Conservation (phyloP, 2,329 filamentous ascomycete species). For the Trichoderma koningiopsis region DNA sequence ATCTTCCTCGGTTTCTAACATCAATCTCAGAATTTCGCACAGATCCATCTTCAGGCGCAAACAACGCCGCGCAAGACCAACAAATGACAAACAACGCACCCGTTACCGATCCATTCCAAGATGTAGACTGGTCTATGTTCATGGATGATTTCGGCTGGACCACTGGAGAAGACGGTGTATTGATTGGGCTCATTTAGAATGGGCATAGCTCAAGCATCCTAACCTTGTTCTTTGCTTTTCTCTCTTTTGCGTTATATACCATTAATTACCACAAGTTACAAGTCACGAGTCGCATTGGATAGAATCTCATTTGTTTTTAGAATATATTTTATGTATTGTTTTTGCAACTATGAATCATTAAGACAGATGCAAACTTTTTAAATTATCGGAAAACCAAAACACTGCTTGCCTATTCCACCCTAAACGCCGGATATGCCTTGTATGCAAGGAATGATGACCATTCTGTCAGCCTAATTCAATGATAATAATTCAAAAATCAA, state of each 20-base stretch:
- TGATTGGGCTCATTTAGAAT: constrained; percentile 30
- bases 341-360: neutral
- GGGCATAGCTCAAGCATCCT: too few relatives aligned
- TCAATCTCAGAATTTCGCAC: neutral
- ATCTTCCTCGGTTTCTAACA: neutral
- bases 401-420: neutral
- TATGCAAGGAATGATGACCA: neutral
- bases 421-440: neutral
- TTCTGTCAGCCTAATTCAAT: neutral
- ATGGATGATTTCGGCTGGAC: constrained; percentile 55
- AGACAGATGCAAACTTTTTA: neutral
- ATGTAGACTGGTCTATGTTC: constrained; percentile 54
- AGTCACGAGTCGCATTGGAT: neutral
- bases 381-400: neutral
- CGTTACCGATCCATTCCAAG: constrained; percentile 43
- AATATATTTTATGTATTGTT: neutral
- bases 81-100: constrained; percentile 17
- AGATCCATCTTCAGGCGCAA: constrained; percentile 3
- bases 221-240: neutral
- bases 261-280: neutral
- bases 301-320: neutral
- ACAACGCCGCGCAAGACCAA: constrained; percentile 28
- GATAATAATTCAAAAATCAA: neutral
- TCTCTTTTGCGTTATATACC: neutral
- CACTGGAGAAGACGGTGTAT: constrained; percentile 35